phyloP scores from a whole-genome alignment of 768 basidiomycete genomes.

The Heimioporus sp. region DNA sequence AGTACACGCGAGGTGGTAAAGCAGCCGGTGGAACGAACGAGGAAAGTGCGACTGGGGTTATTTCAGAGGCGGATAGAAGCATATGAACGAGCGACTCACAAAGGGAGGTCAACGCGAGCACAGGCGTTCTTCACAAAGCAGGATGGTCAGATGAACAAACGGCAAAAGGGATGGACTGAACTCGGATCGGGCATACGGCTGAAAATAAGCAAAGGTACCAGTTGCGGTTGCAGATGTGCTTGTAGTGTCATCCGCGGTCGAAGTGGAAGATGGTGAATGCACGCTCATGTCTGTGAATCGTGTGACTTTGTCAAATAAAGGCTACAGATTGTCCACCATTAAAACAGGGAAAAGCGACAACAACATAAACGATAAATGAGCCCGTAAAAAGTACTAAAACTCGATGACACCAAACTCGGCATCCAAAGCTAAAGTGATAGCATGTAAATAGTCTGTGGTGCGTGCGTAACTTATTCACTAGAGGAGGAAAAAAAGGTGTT shows the following conservation, averaged over 20 bases:
- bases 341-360: slow-evolving; percentile 1
- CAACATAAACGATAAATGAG: slow-evolving; percentile 2
- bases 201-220: slow-evolving; percentile 23
- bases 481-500: neutral
- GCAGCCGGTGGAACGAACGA: slow-evolving; percentile 35
- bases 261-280: neutral
- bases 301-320: neutral
- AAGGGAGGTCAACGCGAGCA: slow-evolving; percentile 31
- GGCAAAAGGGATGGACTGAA: slow-evolving; percentile 15
- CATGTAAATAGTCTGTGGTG: slow-evolving; percentile 3
- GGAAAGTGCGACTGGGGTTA: slow-evolving; percentile 34
- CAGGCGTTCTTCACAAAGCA: slow-evolving; percentile 23
- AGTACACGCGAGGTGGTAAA: slow-evolving; percentile 25
- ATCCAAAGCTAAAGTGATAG: slow-evolving; percentile 4
- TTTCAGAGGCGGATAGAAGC: neutral
- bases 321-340: slow-evolving; percentile 11
- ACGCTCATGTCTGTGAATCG: too few species aligned
- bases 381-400: neutral
- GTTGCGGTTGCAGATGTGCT: slow-evolving; percentile 14
- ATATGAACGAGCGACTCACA: slow-evolving; percentile 25
- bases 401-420: neutral
- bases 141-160: slow-evolving; percentile 16
- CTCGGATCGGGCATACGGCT: slow-evolving; percentile 31
- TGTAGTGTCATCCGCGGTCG: neutral
- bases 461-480: neutral